phyloP scores from a whole-genome alignment of 2,329 filamentous ascomycete species.

The Colletotrichum sp. region DNA sequence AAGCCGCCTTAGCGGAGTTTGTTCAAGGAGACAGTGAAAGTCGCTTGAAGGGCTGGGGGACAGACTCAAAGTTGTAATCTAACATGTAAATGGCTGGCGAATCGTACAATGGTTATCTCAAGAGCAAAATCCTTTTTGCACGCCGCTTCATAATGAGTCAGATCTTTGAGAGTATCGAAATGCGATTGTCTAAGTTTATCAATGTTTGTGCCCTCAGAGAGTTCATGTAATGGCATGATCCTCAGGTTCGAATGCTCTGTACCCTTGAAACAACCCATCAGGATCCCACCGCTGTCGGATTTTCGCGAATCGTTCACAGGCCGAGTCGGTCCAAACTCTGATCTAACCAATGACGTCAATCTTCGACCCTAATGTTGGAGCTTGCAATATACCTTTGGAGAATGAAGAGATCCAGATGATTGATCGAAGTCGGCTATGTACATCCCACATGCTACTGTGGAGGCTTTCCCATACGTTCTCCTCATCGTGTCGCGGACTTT shows the following conservation, averaged over 20 bases:
- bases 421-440: not conserved
- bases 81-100: too few species aligned
- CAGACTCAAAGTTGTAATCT: too few species aligned
- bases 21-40: too few species aligned
- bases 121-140: too few species aligned
- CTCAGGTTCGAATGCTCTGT: not conserved
- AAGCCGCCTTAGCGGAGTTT: too few species aligned
- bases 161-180: not conserved
- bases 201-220: not conserved
- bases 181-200: not conserved
- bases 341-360: not conserved
- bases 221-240: not conserved
- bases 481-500: not conserved
- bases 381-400: not conserved
- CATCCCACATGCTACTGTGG: not conserved
- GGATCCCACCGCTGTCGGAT: not conserved
- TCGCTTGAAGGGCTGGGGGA: too few species aligned
- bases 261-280: not conserved
- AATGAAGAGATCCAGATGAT: not conserved
- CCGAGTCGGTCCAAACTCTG: not conserved
- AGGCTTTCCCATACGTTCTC: not conserved
- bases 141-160: too few species aligned
- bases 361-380: accelerated
- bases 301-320: not conserved
- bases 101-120: too few species aligned